phyloP scores from a whole-genome alignment of 2,329 filamentous ascomycete species.

The Phoma herbarum region DNA sequence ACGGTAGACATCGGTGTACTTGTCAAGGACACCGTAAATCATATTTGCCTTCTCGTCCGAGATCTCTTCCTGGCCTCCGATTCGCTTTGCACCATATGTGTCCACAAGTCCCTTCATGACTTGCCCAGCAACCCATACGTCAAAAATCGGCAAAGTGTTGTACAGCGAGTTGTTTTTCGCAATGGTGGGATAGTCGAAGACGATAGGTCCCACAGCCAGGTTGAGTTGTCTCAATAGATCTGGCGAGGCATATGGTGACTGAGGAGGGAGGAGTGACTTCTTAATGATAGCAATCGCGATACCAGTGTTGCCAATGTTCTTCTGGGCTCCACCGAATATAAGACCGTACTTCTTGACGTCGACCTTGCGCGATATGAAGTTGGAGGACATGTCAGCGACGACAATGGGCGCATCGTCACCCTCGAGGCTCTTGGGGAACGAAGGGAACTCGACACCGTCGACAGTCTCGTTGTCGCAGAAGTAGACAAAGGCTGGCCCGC shows the following conservation, averaged over 20 bases:
- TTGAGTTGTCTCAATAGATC: conserved; percentile 76
- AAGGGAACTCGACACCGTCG: conserved; percentile 89
- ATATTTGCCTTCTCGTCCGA: conserved; percentile 76
- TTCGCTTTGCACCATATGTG: conserved; percentile 70
- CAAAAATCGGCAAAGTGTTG: conserved; percentile 95
- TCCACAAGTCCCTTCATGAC: conserved; percentile 80
- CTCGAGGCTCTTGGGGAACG: conserved; percentile 71
- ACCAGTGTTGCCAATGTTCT: conserved; percentile 88
- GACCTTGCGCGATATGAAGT: conserved; percentile 84
- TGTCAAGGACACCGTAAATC: conserved; percentile 81
- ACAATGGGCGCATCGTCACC: conserved; percentile 74
- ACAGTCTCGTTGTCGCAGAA: conserved; percentile 95
- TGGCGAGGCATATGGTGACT: conserved; percentile 65
- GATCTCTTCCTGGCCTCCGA: conserved; percentile 78
- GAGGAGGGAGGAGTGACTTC: conserved; percentile 78
- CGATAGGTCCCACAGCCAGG: conserved; percentile 78
- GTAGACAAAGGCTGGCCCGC: conserved; percentile 75
- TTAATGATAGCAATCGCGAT: conserved; percentile 86
- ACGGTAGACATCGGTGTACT: conserved; percentile 74
- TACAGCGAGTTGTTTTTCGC: conserved; percentile 95
- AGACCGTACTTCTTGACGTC: conserved; percentile 80
- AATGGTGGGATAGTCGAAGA: conserved; percentile 84
- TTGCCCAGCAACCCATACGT: conserved; percentile 88
- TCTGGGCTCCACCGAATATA: conserved; percentile 92
- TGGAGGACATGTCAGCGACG: conserved; percentile 92